A percentile compares a stretch with the other conserved stretches of the same genome.
Evolutionary conservation across 1,284 basidiomycete genomes (phyloP).

Genomic region (Ceratobasidium sp.): DNA sequence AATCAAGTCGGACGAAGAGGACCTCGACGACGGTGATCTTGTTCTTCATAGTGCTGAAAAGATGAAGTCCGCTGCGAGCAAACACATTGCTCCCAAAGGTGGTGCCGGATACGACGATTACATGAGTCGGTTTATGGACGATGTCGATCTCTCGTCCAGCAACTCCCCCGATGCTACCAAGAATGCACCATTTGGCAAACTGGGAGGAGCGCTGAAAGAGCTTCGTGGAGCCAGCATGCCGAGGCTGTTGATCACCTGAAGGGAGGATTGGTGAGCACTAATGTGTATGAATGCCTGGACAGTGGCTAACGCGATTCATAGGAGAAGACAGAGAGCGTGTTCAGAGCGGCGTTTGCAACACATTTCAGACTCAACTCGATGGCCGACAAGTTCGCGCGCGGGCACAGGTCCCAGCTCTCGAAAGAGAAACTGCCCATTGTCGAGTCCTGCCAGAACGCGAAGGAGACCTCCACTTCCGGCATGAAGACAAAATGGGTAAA

Average conservation of each 20-base stretch:
- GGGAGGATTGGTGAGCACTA: conserved; percentile 16
- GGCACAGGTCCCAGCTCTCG: not conserved
- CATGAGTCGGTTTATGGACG: conserved; percentile 34
- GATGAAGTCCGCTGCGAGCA: not conserved
- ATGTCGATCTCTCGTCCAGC: conserved; percentile 18
- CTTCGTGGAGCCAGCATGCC: conserved; percentile 13
- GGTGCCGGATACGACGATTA: conserved; percentile 29
- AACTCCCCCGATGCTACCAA: not conserved
- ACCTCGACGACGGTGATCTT: conserved; percentile 21
- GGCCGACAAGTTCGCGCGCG: conserved; percentile 28
- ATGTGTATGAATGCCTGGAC: not conserved
- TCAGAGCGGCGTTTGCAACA: conserved; percentile 17
- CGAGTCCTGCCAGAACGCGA: not conserved
- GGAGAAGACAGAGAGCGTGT: conserved; percentile 31
- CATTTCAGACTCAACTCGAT: conserved; percentile 15
- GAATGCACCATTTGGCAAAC: conserved; percentile 19
- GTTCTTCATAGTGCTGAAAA: conserved; percentile 25
- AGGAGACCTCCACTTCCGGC: conserved; percentile 9
- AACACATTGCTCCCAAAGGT: not conserved
- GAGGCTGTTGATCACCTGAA: conserved; percentile 34
- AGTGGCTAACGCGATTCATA: not conserved
- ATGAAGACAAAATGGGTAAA: conserved; percentile 34
- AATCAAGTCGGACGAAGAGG: not conserved
- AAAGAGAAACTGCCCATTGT: conserved; percentile 7
- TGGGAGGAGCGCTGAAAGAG: conserved; percentile 29